phyloP scores from a whole-genome alignment of 2,329 filamentous ascomycete species.

The Myriosclerotinia scirpicola region DNA sequence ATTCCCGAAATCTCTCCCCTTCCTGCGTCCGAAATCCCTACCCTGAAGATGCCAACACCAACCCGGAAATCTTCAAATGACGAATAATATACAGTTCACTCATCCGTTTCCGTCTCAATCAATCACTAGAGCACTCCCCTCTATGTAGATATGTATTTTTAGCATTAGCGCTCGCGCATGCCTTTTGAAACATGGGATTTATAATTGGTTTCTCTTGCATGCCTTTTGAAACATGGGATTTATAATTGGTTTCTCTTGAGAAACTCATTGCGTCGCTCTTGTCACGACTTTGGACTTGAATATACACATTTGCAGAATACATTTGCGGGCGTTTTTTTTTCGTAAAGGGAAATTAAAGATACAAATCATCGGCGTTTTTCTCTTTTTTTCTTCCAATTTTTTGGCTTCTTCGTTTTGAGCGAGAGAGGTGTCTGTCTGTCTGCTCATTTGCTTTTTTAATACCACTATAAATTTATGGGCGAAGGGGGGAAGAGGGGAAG shows the following conservation, averaged over 20 bases:
- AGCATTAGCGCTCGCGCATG: not conserved
- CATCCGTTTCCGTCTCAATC: not conserved
- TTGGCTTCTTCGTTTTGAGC: too few relatives aligned
- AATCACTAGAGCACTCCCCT: not conserved
- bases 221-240: not conserved
- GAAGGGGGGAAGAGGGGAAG: too few relatives aligned
- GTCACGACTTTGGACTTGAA: not conserved
- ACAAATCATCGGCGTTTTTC: not conserved
- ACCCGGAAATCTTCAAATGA: not conserved
- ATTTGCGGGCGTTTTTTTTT: not conserved
- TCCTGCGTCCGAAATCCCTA: conserved; percentile 20
- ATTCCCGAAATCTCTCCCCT: conserved; percentile 31
- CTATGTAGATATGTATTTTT: conserved; percentile 16
- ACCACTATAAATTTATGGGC: not conserved
- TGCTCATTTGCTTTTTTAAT: conserved; percentile 5
- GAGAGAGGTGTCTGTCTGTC: too few relatives aligned
- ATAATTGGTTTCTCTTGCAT: not conserved
- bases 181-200: not conserved
- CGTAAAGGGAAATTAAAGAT: not conserved
- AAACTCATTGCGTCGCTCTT: not conserved
- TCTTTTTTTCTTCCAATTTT: not conserved
- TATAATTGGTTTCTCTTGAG: not conserved
- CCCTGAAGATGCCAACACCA: conserved; percentile 13
- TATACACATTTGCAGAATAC: conserved; percentile 1
- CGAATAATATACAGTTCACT: not conserved